A percentile compares a stretch with the other conserved stretches of the same genome.
phyloP scores from a whole-genome alignment of 257 asterid genomes.

The Solanum infundibuliforme region DNA sequence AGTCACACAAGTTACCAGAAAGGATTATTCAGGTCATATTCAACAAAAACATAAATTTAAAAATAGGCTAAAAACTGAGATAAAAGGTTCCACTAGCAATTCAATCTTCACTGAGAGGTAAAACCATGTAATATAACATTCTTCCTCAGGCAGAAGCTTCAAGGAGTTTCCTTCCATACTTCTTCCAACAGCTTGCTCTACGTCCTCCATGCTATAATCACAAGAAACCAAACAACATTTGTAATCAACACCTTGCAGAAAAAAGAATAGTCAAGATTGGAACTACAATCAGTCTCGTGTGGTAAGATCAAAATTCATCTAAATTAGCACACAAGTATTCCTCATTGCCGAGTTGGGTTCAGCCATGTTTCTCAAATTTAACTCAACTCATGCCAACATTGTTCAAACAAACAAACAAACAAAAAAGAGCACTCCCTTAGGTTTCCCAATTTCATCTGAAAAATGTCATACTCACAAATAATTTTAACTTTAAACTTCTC shows the following conservation, averaged over 20 bases:
- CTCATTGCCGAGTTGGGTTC: background rate
- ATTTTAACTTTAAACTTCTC: background rate
- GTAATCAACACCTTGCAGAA: background rate
- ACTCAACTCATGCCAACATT: background rate
- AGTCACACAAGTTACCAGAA: slow-evolving; percentile 28
- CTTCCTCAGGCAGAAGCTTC: slow-evolving; percentile 19
- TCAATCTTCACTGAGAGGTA: slow-evolving; percentile 23
- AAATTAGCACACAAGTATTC: background rate
- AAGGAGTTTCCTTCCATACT: slow-evolving; percentile 17
- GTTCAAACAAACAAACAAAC: background rate
- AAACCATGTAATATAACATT: slow-evolving; percentile 21
- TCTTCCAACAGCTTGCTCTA: slow-evolving; percentile 29
- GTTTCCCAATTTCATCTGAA: background rate
- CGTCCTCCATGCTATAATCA: slow-evolving; percentile 30
- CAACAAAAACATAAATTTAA: slow-evolving; percentile 20
- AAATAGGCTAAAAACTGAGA: slow-evolving; percentile 18
- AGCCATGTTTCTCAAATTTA: background rate
- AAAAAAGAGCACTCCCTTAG: background rate
- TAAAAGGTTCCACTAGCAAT: slow-evolving; percentile 28
- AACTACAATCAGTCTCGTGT: background rate
- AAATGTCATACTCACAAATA: background rate
- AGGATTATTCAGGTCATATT: slow-evolving; percentile 22
- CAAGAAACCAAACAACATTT: slow-evolving; percentile 10
- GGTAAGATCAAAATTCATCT: background rate
- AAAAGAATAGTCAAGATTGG: background rate